Evolutionary conservation across 2,329 filamentous ascomycete genomes (phyloP), one percentile per base, ranked within the genome.

Genomic region (Fusarium scirpi): DNA sequence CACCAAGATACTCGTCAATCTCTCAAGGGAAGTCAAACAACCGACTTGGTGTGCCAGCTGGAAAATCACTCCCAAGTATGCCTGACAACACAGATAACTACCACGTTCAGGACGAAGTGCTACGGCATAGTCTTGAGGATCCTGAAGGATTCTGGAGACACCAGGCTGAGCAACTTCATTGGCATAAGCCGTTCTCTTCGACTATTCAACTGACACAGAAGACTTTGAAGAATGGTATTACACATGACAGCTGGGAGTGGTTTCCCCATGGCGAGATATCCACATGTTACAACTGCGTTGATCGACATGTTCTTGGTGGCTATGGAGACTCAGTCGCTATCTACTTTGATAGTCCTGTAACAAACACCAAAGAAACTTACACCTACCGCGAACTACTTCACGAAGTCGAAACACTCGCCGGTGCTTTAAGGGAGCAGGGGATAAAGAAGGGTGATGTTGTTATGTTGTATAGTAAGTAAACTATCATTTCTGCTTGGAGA

Each of bases 261-360:
- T 98, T 97, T 73, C 89, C 92, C 0, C 93, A 90, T 68, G 95
- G 94, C 67, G 90, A 96, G 82, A 92, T 98, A 73, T 96, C 92
- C 41, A 97, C 94, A 0, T 94, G 92, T 72, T 97, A 94, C 84
- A 98, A 98, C 79, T 97, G 94, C 78, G 84, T 98, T 16, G 94
- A 97, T 80, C 87, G 94, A 16, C 94, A 98, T 80, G 94, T 98
- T n/a, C 82, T 87, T 38, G 89, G 88, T 8, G 93, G 94, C n/a
- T 85, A 90, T 70, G 94, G 94, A 16, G 85, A 91, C 47, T 82
- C 86, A 52, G 85, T 90, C 1, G 95, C 94, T 24, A 92, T 98
- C 62, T 89, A 92, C 74, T 98, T 92, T 85, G 94, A 98, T 78
- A 95, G 92, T 70, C 93, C 94, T 4, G 94, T 97, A 12, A 94